Percentiles rank a stretch among this genome's conserved stretches.
phyloP scores from a whole-genome alignment of 768 basidiomycete genomes.

The Lactarius akahatsu region DNA sequence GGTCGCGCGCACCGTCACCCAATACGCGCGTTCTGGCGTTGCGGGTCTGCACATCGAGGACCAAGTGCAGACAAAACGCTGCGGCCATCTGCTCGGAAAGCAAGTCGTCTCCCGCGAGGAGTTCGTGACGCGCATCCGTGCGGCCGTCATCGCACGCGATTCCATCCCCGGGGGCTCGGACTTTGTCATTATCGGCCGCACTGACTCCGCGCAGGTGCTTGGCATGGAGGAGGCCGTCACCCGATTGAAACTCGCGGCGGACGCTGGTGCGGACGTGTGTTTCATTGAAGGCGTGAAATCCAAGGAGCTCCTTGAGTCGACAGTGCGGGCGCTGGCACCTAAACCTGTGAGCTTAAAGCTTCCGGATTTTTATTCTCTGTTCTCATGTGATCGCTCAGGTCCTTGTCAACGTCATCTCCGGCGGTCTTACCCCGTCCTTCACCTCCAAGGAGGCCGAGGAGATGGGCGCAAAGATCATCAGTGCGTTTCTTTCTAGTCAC shows the following conservation, averaged over 20 bases:
- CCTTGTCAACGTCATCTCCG: conserved; percentile 78
- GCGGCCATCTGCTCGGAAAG: conserved; percentile 78
- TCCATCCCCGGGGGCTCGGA: conserved; percentile 72
- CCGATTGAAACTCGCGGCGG: conserved; percentile 67
- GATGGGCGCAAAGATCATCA: conserved; percentile 75
- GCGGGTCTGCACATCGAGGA: conserved; percentile 80
- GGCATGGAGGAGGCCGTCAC: conserved; percentile 75
- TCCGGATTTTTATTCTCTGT: neutral
- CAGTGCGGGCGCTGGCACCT: conserved; percentile 66
- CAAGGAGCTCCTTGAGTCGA: conserved; percentile 58
- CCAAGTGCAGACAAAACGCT: conserved; percentile 80
- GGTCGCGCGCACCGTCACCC: conserved; percentile 72
- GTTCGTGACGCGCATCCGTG: conserved; percentile 70
- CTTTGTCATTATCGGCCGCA: conserved; percentile 76
- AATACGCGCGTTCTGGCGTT: conserved; percentile 67
- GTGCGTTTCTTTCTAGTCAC: conserved; percentile 42
- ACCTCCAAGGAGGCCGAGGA: conserved; percentile 66
- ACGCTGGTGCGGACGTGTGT: conserved; percentile 75
- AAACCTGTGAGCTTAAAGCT: conserved; percentile 51
- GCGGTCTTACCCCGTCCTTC: conserved; percentile 74
- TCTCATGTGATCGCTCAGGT: conserved; percentile 40
- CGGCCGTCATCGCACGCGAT: conserved; percentile 75
- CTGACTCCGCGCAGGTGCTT: conserved; percentile 74
- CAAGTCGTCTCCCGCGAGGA: conserved; percentile 80
- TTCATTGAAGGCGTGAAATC: conserved; percentile 80